Evolutionary conservation across 306 rosid species (phyloP).

Genomic region (Lablab purpureus): DNA sequence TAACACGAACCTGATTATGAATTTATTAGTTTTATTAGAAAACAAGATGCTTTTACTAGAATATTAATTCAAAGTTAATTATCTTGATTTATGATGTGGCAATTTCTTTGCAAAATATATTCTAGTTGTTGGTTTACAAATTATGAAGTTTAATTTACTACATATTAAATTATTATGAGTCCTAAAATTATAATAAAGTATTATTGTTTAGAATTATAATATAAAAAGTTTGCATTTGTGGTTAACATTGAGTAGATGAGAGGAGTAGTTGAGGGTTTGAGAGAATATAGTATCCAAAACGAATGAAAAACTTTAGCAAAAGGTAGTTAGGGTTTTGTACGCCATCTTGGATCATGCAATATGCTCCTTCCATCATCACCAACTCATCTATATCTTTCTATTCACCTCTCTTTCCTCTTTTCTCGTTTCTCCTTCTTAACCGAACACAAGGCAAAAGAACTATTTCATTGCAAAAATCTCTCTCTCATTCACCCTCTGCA

Average conservation of each 20-base stretch:
- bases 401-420: slow-evolving; percentile 49
- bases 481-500: slow-evolving; percentile 71
- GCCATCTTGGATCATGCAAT: slow-evolving; percentile 83
- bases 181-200: too few species aligned
- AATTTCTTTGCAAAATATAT: too few species aligned
- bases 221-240: too few species aligned
- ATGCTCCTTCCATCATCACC: slow-evolving; percentile 80
- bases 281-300: slow-evolving; percentile 54
- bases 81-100: too few species aligned
- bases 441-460: slow-evolving; percentile 32
- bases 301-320: slow-evolving; percentile 56
- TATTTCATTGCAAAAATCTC: slow-evolving; percentile 43
- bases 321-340: slow-evolving; percentile 75
- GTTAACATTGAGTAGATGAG: slow-evolving; percentile 24
- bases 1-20: too few species aligned
- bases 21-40: too few species aligned
- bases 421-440: slow-evolving; percentile 51
- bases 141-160: too few species aligned
- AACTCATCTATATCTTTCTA: slow-evolving; percentile 52
- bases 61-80: too few species aligned
- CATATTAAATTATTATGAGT: too few species aligned
- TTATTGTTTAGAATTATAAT: too few species aligned
- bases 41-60: too few species aligned
- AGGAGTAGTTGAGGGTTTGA: slow-evolving; percentile 75
- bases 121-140: too few species aligned